phyloP scores from a whole-genome alignment of 306 rosid genomes.

The Cucurbita ficifolia region DNA sequence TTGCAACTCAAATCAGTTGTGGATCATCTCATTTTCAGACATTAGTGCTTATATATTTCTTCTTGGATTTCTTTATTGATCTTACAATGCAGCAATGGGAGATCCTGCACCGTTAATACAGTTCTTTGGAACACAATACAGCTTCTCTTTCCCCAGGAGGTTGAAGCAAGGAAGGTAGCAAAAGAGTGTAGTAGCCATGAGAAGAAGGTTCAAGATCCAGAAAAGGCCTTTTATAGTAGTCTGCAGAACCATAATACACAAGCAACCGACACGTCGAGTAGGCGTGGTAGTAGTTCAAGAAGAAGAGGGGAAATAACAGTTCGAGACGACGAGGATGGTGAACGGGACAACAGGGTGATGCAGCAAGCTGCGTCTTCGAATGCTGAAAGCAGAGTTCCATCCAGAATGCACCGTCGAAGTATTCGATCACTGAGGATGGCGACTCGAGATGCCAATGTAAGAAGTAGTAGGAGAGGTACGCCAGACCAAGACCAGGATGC shows the following conservation, averaged over 20 bases:
- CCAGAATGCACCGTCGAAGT: conserved; percentile 6
- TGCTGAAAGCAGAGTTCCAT: conserved; percentile 3
- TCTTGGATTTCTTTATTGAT: not conserved
- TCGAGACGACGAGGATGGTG: conserved; percentile 18
- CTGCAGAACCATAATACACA: conserved; percentile 23
- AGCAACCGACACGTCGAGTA: conserved; percentile 10
- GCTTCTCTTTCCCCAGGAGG: conserved; percentile 79
- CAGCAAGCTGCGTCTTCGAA: conserved; percentile 15
- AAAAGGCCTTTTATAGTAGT: conserved; percentile 25
- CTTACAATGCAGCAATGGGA: conserved; percentile 49
- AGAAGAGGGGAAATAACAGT: conserved; percentile 14
- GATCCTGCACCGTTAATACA: conserved; percentile 88
- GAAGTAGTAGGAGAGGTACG: conserved; percentile 32
- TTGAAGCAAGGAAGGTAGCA: conserved; percentile 60
- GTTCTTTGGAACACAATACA: conserved; percentile 95
- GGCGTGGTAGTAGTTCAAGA: conserved; percentile 25
- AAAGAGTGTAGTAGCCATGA: conserved; percentile 14
- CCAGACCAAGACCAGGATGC: conserved; percentile 69
- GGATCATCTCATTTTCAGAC: not conserved
- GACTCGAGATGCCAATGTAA: not conserved
- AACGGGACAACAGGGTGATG: conserved; percentile 15
- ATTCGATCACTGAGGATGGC: conserved; percentile 6
- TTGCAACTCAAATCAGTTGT: not conserved
- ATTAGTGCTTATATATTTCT: not conserved
- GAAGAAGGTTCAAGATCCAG: conserved; percentile 21